Evolutionary conservation across 208 protist genomes (phyloP).

Genomic region (Leishmania martiniquensis): DNA sequence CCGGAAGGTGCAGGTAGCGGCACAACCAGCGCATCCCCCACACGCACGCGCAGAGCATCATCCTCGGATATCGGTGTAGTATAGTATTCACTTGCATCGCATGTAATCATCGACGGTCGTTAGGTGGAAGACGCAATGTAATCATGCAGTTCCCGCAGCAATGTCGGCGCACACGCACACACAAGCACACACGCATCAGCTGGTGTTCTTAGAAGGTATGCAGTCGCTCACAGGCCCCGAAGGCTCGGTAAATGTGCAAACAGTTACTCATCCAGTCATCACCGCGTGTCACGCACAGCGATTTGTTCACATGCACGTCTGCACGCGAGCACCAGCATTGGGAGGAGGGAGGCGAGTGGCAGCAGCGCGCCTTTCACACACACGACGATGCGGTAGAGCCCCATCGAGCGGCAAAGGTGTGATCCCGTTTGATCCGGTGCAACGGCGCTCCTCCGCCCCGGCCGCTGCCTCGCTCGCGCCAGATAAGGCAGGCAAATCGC

Average conservation of each 20-base stretch:
- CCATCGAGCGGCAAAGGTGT: too few relatives aligned
- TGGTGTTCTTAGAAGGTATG: constrained; percentile 2
- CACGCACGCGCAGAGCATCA: too few relatives aligned
- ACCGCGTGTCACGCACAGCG: background rate
- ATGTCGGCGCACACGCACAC: background rate
- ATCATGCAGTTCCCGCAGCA: background rate
- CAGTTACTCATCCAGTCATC: constrained; percentile 16
- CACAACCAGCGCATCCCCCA: too few relatives aligned
- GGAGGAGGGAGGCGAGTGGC: too few relatives aligned
- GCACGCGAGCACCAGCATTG: background rate
- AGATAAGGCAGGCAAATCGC: too few relatives aligned
- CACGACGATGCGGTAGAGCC: too few relatives aligned
- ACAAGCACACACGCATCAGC: background rate
- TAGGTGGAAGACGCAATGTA: background rate
- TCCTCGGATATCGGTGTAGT: background rate
- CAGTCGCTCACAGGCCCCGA: constrained; percentile 4
- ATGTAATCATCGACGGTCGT: background rate
- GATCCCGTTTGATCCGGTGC: too few relatives aligned
- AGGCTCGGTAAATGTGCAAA: constrained; percentile 18
- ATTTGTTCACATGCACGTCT: background rate
- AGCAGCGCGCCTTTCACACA: too few relatives aligned
- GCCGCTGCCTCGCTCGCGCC: too few relatives aligned
- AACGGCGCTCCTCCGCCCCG: too few relatives aligned
- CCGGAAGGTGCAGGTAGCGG: too few relatives aligned
- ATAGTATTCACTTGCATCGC: background rate